Evolutionary conservation across 2,329 filamentous ascomycete genomes (phyloP).

Genomic region (Biscogniauxia sp.): DNA sequence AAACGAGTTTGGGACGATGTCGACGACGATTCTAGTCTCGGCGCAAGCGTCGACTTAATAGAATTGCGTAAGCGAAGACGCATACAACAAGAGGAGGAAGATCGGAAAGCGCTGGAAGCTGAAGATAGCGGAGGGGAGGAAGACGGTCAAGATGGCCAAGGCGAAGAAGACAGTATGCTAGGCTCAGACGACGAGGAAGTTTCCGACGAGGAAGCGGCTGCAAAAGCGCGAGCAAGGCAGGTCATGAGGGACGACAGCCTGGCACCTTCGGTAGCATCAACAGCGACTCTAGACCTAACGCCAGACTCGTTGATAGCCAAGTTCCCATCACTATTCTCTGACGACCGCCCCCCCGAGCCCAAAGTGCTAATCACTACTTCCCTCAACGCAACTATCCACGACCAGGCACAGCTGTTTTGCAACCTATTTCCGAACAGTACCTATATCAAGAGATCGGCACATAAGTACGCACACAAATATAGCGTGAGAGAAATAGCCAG

Average conservation of each 20-base stretch:
- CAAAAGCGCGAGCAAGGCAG: conserved; percentile 45
- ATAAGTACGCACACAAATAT: conserved; percentile 86
- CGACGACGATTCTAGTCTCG: conserved; percentile 56
- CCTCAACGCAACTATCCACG: conserved; percentile 83
- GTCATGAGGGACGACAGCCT: conserved; percentile 48
- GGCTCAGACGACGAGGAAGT: conserved; percentile 56
- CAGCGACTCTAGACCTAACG: conserved; percentile 60
- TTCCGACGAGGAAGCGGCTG: conserved; percentile 30
- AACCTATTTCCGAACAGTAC: conserved; percentile 80
- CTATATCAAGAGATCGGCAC: conserved; percentile 83
- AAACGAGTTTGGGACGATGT: conserved; percentile 89
- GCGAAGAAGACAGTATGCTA: conserved; percentile 77
- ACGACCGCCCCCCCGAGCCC: conserved; percentile 59
- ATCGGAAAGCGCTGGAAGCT: conserved; percentile 45
- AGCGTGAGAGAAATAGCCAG: conserved; percentile 85
- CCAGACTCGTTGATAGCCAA: conserved; percentile 58
- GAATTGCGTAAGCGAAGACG: conserved; percentile 54
- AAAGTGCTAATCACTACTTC: conserved; percentile 92
- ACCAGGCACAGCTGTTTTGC: conserved; percentile 75
- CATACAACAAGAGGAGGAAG: conserved; percentile 48
- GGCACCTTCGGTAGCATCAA: conserved; percentile 60
- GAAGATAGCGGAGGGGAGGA: conserved; percentile 44
- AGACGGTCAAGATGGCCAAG: conserved; percentile 54
- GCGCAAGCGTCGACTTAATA: conserved; percentile 56
- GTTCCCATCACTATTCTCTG: conserved; percentile 61